Evolutionary conservation across 2,329 filamentous ascomycete genomes (phyloP).

Genomic region (Diaporthe caulivora): DNA sequence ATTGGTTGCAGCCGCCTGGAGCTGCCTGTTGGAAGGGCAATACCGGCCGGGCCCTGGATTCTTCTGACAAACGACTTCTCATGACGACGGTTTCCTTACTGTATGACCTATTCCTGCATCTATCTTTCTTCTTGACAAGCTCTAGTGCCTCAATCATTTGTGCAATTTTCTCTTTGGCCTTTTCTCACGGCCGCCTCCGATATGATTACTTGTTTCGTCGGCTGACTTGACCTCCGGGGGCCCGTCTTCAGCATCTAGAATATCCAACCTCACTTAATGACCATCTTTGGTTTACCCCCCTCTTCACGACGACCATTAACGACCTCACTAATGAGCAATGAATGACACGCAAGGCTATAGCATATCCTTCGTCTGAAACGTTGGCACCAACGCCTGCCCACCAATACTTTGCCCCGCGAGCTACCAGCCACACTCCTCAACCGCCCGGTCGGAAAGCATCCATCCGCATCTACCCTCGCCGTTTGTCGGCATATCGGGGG

Average conservation of each 20-base stretch:
- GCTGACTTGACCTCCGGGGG: conserved; percentile 30
- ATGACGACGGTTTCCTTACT: conserved; percentile 39
- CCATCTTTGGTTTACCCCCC: background rate
- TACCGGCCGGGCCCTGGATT: conserved; percentile 36
- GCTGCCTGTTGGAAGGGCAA: conserved; percentile 42
- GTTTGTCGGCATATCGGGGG: conserved; percentile 33
- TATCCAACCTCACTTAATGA: conserved; percentile 29
- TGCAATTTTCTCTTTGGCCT: conserved; percentile 9
- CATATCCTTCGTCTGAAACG: conserved; percentile 33
- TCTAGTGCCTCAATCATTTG: conserved; percentile 11
- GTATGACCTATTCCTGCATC: conserved; percentile 21
- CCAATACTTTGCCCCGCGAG: conserved; percentile 19
- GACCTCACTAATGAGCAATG: conserved; percentile 36
- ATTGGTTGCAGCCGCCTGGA: conserved; percentile 39
- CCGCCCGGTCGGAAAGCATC: conserved; percentile 24
- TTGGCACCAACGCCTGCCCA: conserved; percentile 28
- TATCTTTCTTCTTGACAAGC: conserved; percentile 5
- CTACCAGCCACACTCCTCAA: conserved; percentile 31
- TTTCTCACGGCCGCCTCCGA: conserved; percentile 21
- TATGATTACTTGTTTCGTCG: background rate
- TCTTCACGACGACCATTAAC: conserved; percentile 17
- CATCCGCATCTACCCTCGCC: conserved; percentile 28
- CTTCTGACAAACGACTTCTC: conserved; percentile 37
- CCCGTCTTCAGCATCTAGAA: conserved; percentile 28
- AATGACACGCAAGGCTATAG: conserved; percentile 34